Evolutionary conservation across 257 asterid species (phyloP).

Genomic region (Eucommia ulmoides): DNA sequence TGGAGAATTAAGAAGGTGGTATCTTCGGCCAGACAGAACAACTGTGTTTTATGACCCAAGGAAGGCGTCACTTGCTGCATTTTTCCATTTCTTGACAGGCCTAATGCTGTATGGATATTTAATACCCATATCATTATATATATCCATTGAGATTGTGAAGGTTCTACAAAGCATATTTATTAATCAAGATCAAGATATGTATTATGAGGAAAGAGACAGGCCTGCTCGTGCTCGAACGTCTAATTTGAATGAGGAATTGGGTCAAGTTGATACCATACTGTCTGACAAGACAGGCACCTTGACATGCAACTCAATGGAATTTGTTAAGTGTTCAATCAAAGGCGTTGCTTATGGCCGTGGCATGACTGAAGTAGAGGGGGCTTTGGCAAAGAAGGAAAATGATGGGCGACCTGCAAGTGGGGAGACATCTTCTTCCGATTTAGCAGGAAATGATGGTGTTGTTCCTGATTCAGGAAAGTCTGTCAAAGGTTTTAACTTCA

Average conservation of each 20-base stretch:
- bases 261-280: conserved; percentile 76
- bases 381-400: conserved; percentile 53
- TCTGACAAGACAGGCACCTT: conserved; percentile 96
- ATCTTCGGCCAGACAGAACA: conserved; percentile 61
- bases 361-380: conserved; percentile 89
- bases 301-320: conserved; percentile 95
- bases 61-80: conserved; percentile 47
- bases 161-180: conserved; percentile 75
- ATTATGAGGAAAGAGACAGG: conserved; percentile 59
- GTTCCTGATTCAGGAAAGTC: conserved; percentile 19
- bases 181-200: conserved; percentile 80
- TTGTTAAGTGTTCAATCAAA: conserved; percentile 78
- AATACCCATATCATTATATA: conserved; percentile 88
- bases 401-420: conserved; percentile 19
- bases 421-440: conserved; percentile 15
- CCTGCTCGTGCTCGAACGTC: conserved; percentile 96
- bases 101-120: conserved; percentile 89
- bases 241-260: conserved; percentile 93
- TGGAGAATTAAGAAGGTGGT: conserved; percentile 68
- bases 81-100: conserved; percentile 83
- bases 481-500: conserved; percentile 74
- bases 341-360: conserved; percentile 87
- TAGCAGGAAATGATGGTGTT: conserved; percentile 13
- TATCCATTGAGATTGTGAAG: conserved; percentile 94
- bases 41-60: conserved; percentile 45